Evolutionary conservation across 306 rosid genomes (phyloP).

Genomic region (Vigna nakashimae): DNA sequence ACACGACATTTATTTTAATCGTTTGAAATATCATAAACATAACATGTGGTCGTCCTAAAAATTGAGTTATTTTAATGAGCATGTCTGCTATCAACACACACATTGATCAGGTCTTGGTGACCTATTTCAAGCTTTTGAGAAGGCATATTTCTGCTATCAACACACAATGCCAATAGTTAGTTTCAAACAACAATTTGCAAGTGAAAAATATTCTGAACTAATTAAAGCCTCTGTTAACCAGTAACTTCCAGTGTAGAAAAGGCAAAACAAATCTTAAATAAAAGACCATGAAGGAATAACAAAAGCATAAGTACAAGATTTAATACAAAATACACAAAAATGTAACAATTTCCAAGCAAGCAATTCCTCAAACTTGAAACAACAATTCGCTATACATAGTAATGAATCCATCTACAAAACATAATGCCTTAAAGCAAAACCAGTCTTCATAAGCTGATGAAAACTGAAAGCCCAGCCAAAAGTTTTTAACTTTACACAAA

Average conservation of each 20-base stretch:
- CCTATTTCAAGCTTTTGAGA: constrained; percentile 81
- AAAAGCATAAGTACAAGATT: neutral
- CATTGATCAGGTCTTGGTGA: constrained; percentile 65
- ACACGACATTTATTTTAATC: too few species aligned
- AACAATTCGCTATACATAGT: neutral
- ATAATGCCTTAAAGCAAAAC: constrained; percentile 1
- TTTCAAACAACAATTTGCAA: constrained; percentile 6
- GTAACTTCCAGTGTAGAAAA: constrained; percentile 11
- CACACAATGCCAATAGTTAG: constrained; percentile 23
- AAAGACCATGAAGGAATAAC: constrained; percentile 3
- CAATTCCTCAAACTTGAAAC: neutral
- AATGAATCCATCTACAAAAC: neutral
- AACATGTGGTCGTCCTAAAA: too few species aligned
- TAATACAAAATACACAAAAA: neutral
- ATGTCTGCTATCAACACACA: too few species aligned
- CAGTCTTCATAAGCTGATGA: neutral
- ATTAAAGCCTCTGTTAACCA: neutral
- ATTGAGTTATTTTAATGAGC: too few species aligned
- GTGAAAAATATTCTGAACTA: constrained; percentile 13
- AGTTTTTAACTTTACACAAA: neutral
- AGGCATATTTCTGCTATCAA: constrained; percentile 65
- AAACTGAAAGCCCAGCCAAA: neutral
- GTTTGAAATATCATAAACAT: too few species aligned
- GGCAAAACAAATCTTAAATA: constrained; percentile 2
- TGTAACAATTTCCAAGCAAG: neutral